Conservation (phyloP, 2,329 filamentous ascomycete genomes). For the Cadophora luteo-olivacea region DNA sequence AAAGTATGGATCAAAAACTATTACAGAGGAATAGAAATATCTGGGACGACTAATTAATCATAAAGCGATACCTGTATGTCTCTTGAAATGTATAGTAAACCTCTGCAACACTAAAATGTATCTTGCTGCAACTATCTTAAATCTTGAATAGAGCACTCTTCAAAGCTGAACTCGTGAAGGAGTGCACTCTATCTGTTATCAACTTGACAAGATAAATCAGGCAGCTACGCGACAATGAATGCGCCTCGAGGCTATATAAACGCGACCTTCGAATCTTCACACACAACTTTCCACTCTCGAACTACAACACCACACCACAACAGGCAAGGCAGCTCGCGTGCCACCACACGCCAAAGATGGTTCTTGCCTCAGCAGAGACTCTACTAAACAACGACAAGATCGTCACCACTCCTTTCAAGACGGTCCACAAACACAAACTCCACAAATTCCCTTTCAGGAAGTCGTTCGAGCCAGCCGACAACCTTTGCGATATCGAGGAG, state of each 20-base stretch:
- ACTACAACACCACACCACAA: neutral
- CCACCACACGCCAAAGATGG: neutral
- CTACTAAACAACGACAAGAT: neutral
- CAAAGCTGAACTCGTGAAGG: neutral
- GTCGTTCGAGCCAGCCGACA: neutral
- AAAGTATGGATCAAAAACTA: no score
- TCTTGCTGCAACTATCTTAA: no score
- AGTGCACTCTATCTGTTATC: neutral
- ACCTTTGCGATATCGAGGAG: neutral
- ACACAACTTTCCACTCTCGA: neutral
- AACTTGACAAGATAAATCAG: neutral
- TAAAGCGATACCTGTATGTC: no score
- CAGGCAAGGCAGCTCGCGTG: neutral
- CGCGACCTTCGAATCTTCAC: neutral
- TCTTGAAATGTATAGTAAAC: no score
- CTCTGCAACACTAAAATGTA: no score
- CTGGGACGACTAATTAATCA: no score
- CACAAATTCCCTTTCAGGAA: neutral
- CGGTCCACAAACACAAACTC: neutral
- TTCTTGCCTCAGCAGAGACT: neutral
- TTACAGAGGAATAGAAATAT: no score
- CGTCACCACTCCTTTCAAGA: constrained; percentile 6
- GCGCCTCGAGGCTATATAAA: neutral
- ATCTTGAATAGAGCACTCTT: neutral
- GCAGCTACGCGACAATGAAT: neutral